Conservation (phyloP, 805 yeast species). For the Candida ulmi region DNA sequence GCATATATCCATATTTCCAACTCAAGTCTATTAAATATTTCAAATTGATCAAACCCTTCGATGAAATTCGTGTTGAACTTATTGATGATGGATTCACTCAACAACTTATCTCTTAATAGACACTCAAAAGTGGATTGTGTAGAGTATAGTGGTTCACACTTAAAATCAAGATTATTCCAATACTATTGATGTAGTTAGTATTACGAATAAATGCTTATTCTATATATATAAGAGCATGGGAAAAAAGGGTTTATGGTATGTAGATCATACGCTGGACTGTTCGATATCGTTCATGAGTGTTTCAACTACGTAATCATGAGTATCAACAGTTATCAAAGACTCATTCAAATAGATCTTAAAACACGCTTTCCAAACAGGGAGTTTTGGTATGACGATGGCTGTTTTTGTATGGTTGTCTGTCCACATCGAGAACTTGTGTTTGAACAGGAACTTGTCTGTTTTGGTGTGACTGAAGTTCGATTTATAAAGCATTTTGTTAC, state of each 20-base stretch:
- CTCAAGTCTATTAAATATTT: background rate
- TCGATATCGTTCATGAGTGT: background rate
- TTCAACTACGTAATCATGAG: background rate
- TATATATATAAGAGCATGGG: too few species aligned
- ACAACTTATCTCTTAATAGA: background rate
- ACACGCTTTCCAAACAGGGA: background rate
- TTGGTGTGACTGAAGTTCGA: background rate
- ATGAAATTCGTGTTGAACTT: constrained; percentile 1
- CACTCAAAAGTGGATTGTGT: background rate
- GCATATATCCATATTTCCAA: background rate
- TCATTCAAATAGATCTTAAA: background rate
- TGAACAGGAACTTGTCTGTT: background rate
- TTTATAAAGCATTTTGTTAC: too few species aligned
- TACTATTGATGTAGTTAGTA: background rate
- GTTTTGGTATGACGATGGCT: background rate
- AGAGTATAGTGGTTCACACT: background rate
- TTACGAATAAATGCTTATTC: too few species aligned
- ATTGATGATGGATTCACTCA: background rate
- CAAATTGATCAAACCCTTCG: background rate
- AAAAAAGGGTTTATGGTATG: too few species aligned
- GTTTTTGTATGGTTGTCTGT: background rate
- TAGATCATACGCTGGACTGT: background rate
- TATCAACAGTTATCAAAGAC: background rate
- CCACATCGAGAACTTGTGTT: background rate
- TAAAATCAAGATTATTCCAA: background rate